Evolutionary conservation across 2,329 filamentous ascomycete genomes (phyloP), one percentile per base, ranked within the genome.

Genomic region (Neopestalotiopsis sp.): DNA sequence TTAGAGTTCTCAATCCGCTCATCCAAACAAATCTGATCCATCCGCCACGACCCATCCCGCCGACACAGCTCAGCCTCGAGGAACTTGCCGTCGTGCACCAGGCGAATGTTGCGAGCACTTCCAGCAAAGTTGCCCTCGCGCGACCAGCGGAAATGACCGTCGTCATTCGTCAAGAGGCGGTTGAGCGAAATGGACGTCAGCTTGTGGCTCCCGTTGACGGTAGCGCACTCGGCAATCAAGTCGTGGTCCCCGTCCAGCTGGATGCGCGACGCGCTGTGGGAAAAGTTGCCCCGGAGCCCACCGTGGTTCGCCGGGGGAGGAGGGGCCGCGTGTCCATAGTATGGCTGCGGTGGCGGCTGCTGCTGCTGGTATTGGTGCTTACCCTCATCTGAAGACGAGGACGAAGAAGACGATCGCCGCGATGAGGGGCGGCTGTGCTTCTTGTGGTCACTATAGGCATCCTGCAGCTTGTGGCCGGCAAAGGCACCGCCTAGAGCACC

Each of bases 141-240:
- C 5, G 56, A 40, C 72, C 72, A 73, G n/a, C 52, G 59, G 14
- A 73, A 67, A 17, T 70, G 69, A 1, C 72, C 72, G 30, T 73
- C 65, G n/a, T 40, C 20, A 9, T 72, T 73, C 10, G 69, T 69
- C 61, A 73, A 40, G 17, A 69, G 69, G 13, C 62, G 67, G 52
- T 73, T 73, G 52, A 73, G 65, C 28, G 69, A 69, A 13, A 73
- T 70, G 20, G 72, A 73, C 24, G 67, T 61, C 49, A 71, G 20
- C 69, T 70, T 70, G 45, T 60, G 65, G 14, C 62, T 65, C 3
- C 72, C 72, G 30, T 71, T 61, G 30, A 70, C 49, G 24, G 63
- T 57, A 38, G 68, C 57, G 65, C 71, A 72, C 42, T 70, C 71
- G 57, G 72, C 72, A 13, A 73, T 69, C 38, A 73, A 65, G 3